A percentile compares a stretch with the other conserved stretches of the same genome.
Evolutionary conservation across 768 basidiomycete species (phyloP).

Genomic region (Kwoniella sp.): DNA sequence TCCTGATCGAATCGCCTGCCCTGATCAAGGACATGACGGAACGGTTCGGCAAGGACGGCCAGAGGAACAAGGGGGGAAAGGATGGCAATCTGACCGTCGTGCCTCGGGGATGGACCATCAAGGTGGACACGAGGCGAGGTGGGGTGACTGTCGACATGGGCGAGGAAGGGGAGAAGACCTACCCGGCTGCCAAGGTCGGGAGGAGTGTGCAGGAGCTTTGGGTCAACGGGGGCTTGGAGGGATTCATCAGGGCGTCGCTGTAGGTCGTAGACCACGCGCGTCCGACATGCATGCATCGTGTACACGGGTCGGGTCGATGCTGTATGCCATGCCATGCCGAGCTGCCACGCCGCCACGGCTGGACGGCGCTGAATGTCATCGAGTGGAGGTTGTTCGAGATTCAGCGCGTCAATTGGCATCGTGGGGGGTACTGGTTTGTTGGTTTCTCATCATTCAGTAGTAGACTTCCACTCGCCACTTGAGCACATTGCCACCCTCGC

Average conservation of each 20-base stretch:
- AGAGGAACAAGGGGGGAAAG: slow-evolving; percentile 70
- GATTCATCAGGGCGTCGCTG: slow-evolving; percentile 61
- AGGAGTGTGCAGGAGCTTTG: slow-evolving; percentile 95
- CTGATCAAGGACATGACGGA: slow-evolving; percentile 78
- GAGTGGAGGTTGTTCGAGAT: no score
- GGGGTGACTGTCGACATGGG: slow-evolving; percentile 58
- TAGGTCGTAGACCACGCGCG: no score
- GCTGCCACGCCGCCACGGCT: no score
- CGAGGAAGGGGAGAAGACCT: slow-evolving; percentile 55
- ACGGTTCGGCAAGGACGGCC: slow-evolving; percentile 66
- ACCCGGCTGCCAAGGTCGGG: slow-evolving; percentile 73
- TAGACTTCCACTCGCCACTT: not conserved
- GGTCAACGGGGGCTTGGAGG: slow-evolving; percentile 90
- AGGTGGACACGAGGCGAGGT: slow-evolving; percentile 68
- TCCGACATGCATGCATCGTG: no score
- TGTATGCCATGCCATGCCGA: no score
- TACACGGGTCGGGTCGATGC: no score
- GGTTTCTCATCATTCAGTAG: no score
- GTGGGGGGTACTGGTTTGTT: no score
- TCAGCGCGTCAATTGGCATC: no score
- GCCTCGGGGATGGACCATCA: slow-evolving; percentile 62
- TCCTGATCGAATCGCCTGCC: slow-evolving; percentile 88
- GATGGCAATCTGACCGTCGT: slow-evolving; percentile 76
- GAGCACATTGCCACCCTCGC: not conserved
- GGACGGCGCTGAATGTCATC: no score